Evolutionary conservation across 2,329 filamentous ascomycete genomes (phyloP).

Genomic region (Clonostachys sp.): DNA sequence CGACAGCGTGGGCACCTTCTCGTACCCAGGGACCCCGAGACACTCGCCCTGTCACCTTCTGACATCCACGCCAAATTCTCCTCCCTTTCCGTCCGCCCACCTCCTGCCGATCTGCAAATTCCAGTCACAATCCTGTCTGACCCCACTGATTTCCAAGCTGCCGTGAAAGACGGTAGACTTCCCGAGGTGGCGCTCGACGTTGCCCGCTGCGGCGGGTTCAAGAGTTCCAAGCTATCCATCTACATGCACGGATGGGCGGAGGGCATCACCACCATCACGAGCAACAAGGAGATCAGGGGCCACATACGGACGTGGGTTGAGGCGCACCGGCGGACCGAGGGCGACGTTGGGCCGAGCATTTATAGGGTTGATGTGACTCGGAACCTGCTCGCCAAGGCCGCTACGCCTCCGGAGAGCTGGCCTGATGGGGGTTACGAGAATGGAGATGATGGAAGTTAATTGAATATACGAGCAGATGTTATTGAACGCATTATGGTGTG

Average conservation of each 20-base stretch:
- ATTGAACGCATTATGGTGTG: no score
- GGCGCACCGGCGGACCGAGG: conserved; percentile 16
- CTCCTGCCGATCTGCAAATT: conserved; percentile 23
- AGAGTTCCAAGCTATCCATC: conserved; percentile 28
- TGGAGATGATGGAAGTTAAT: no score
- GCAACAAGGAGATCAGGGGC: conserved; percentile 32
- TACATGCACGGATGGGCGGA: conserved; percentile 32
- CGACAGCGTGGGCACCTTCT: conserved; percentile 25
- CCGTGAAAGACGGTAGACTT: conserved; percentile 16
- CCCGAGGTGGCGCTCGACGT: conserved; percentile 26
- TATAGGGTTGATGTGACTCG: conserved; percentile 26
- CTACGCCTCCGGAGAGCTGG: conserved; percentile 11
- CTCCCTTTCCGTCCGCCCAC: conserved; percentile 20
- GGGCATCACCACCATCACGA: conserved; percentile 26
- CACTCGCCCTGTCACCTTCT: neutral
- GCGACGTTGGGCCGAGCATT: conserved; percentile 18
- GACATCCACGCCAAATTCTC: conserved; percentile 19
- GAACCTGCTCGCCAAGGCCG: conserved; percentile 26
- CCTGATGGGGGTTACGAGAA: no score
- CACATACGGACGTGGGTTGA: conserved; percentile 27
- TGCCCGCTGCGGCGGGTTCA: conserved; percentile 20
- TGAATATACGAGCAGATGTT: no score
- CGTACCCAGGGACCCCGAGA: conserved; percentile 15
- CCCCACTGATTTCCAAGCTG: conserved; percentile 12
- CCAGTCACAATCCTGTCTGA: conserved; percentile 23